Conservation (phyloP, 176 grass and related monocot species). For the Calamus simplicifolius region DNA sequence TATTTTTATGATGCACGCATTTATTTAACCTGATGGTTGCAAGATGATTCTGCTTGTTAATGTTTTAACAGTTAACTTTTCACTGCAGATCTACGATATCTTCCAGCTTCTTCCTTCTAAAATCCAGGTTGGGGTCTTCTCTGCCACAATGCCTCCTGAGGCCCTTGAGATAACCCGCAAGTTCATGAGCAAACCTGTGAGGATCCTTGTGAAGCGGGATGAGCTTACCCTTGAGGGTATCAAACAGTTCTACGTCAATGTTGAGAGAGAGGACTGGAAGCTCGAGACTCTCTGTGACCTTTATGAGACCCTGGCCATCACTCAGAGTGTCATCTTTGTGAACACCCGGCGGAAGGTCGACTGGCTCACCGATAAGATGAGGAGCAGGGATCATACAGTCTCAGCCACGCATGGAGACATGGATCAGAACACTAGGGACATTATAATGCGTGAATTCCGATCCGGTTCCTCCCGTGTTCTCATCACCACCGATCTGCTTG, state of each 20-base stretch:
- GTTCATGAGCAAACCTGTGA: constrained; percentile 12
- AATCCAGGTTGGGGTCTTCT: constrained; percentile 14
- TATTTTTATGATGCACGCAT: too few relatives aligned
- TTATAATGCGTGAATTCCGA: constrained; percentile 2
- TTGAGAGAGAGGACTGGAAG: constrained; percentile 5
- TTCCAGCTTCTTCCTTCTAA: background rate
- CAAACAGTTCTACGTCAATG: constrained; percentile 12
- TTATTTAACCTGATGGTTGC: too few relatives aligned
- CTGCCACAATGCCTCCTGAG: constrained; percentile 17
- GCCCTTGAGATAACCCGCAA: constrained; percentile 1
- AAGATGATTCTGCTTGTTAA: too few relatives aligned
- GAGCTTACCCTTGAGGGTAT: constrained; percentile 9
- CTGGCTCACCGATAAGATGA: constrained; percentile 11
- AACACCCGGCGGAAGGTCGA: constrained; percentile 10
- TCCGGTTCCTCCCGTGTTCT: background rate
- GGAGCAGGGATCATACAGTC: background rate
- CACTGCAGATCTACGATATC: too few relatives aligned
- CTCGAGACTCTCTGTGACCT: constrained; percentile 4
- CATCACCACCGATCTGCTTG: constrained; percentile 8
- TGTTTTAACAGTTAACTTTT: too few relatives aligned
- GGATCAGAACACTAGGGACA: constrained; percentile 9
- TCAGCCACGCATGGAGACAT: constrained; percentile 10
- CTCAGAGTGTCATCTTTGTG: constrained; percentile 4
- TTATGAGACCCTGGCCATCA: constrained; percentile 7
- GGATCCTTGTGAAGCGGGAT: constrained; percentile 11